Base-by-base conservation (phyloP, 1,139 yeast genomes). In the Yamadazyma atlantica region DNA sequence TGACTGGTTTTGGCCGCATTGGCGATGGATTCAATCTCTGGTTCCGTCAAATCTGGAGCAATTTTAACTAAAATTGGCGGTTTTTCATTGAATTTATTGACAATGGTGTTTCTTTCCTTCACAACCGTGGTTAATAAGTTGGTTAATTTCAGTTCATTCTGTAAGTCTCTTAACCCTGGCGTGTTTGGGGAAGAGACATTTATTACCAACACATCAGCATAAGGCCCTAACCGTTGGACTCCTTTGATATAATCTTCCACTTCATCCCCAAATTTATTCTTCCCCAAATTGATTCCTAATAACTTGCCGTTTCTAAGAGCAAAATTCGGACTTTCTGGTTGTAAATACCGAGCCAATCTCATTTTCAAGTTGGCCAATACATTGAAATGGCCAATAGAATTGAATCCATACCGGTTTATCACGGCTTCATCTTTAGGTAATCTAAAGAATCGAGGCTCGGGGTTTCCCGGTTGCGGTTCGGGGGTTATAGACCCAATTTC, bases 151-250 rank as follows among this genome's bases (percentile, higher is more conserved):
- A 72, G 73, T 52, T 87, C 96, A 43, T 69, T 77, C 64, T 90
- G 98, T 47, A 90, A 73, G 49, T 82, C 88, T 54, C 97, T 78
- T 48, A 90, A 73, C 2, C 97, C 97, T 2, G 97, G 97, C 1
- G 97, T 92, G 58, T 90, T 90, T 43, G 98, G 98, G 35, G 95
- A 85, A 0, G 96, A 88, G n/a, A 90, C 96, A 54, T 90, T 90
- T 46, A 90, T 76, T 28, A 90, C 92, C 42, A 90, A 67, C 5
- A 87, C 90, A 63, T 92, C 97, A 4, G 97, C 96, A 53, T 75
- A 81, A 11, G 82, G 79, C 8, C 95, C 95, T 50, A 90, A 78
- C 39, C 83, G 70, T 43, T 78, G 77, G 28, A 92, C 95, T 42
- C 98, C 98, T 46, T 76, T 73, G 37, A 85, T 78, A 55, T 88